Conservation (phyloP, 371 early-diverging fungal species). For the Encephalitozoon hellem region DNA sequence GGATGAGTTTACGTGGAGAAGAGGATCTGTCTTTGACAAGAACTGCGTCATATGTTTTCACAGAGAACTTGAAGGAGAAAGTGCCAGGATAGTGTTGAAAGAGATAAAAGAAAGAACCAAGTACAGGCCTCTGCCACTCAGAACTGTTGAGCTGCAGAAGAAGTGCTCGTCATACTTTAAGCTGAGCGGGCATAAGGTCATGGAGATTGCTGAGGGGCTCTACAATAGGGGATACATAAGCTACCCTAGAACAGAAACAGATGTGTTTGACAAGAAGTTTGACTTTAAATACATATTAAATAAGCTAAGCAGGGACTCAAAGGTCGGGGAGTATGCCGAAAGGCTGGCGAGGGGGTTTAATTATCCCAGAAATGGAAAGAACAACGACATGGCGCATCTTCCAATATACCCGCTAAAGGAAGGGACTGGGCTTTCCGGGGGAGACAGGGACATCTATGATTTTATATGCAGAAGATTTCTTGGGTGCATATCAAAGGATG, state of each 20-base stretch:
- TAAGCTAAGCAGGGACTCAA: constrained; percentile 39
- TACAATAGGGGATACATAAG: constrained; percentile 78
- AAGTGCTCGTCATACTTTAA: constrained; percentile 66
- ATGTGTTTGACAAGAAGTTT: constrained; percentile 72
- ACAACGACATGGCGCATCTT: constrained; percentile 95
- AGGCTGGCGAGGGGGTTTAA: constrained; percentile 16
- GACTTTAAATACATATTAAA: constrained; percentile 63
- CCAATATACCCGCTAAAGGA: constrained; percentile 89
- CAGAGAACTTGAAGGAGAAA: neutral
- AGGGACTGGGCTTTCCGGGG: constrained; percentile 63
- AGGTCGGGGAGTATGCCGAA: constrained; percentile 38
- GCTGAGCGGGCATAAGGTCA: constrained; percentile 70
- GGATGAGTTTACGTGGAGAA: constrained; percentile 63
- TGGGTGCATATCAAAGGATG: constrained; percentile 83
- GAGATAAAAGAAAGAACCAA: constrained; percentile 9
- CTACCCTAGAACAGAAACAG: constrained; percentile 98
- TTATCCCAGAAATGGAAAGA: constrained; percentile 72
- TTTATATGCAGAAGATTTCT: constrained; percentile 80
- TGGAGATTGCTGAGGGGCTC: constrained; percentile 69
- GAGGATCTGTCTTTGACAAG: constrained; percentile 59
- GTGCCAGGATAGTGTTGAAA: constrained; percentile 7
- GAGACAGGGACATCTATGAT: constrained; percentile 73
- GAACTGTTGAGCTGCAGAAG: constrained; percentile 87
- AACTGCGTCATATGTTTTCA: constrained; percentile 54
- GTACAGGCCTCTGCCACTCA: constrained; percentile 75